Percentiles rank a stretch among this genome's conserved stretches.
Conservation (phyloP, 2,329 filamentous ascomycete species). For the Nemania sp. region DNA sequence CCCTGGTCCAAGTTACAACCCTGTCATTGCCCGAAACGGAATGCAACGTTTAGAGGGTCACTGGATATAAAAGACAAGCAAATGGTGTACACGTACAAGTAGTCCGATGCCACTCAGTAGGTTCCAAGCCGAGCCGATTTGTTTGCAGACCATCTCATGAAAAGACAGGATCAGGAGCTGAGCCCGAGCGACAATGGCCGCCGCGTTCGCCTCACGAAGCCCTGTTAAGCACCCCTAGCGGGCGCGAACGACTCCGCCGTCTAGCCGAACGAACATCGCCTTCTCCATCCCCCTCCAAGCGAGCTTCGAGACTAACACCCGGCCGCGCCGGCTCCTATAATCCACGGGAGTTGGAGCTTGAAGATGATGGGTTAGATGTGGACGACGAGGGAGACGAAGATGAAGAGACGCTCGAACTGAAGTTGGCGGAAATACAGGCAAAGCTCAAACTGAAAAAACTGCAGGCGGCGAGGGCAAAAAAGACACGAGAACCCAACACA, state of each 20-base stretch:
- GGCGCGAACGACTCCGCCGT: conserved; percentile 79
- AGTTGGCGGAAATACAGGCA: conserved; percentile 89
- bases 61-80: conserved; percentile 20
- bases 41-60: conserved; percentile 18
- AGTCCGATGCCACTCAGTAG: conserved; percentile 46
- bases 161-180: conserved; percentile 47
- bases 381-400: conserved; percentile 66
- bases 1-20: neutral
- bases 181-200: conserved; percentile 70
- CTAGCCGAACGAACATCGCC: conserved; percentile 75
- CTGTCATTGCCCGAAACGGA: neutral
- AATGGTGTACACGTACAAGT: conserved; percentile 33
- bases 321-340: conserved; percentile 40
- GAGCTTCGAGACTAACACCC: conserved; percentile 52
- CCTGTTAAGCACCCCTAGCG: conserved; percentile 77
- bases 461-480: conserved; percentile 70
- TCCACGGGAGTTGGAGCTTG: conserved; percentile 30
- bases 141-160: conserved; percentile 35
- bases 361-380: conserved; percentile 53
- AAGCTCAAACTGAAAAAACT: conserved; percentile 88
- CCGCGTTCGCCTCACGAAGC: conserved; percentile 75
- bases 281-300: conserved; percentile 74
- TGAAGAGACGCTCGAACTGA: conserved; percentile 86
- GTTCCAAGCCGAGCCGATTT: conserved; percentile 27
- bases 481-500: conserved; percentile 40